These are phyloP conservation scores for Penicillium ochrochloron DNA, from an alignment of 495 filamentous ascomycete genomes.

Conservation along the genomic window DNA sequence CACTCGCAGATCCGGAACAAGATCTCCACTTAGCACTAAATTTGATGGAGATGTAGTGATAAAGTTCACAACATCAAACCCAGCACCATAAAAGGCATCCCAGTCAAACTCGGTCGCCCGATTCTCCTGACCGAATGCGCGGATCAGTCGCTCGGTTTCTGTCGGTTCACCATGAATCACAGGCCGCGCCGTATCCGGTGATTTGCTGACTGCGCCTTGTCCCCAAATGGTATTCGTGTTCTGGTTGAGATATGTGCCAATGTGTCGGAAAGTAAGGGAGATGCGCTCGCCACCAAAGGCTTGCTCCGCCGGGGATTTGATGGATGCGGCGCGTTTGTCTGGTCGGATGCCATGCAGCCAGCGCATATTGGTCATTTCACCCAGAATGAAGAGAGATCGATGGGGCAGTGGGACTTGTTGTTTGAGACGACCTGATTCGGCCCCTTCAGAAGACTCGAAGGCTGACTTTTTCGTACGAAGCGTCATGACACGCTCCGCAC, in stretches of 20 bases:
- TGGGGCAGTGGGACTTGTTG: conserved; percentile 81
- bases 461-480: conserved; percentile 77
- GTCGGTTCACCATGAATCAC: conserved; percentile 71
- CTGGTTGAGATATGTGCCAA: conserved; percentile 79
- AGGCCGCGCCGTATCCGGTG: conserved; percentile 53
- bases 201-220: conserved; percentile 80
- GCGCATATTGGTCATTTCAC: conserved; percentile 75
- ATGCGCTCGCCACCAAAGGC: conserved; percentile 79
- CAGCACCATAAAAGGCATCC: conserved; percentile 74
- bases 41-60: conserved; percentile 54
- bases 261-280: conserved; percentile 88
- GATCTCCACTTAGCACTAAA: conserved; percentile 57
- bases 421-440: conserved; percentile 48
- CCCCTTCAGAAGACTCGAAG: conserved; percentile 19
- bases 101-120: conserved; percentile 76
- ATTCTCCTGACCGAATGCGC: conserved; percentile 86
- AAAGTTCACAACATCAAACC: conserved; percentile 88
- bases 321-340: conserved; percentile 72
- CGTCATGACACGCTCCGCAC: conserved; percentile 88
- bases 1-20: conserved; percentile 61
- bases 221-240: conserved; percentile 78
- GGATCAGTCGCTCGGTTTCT: conserved; percentile 71
- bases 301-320: conserved; percentile 71
- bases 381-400: conserved; percentile 84
- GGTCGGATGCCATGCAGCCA: conserved; percentile 91